Evolutionary conservation across 306 rosid genomes (phyloP), one percentile per base, ranked within the genome.

Genomic region (Rosa persica): DNA sequence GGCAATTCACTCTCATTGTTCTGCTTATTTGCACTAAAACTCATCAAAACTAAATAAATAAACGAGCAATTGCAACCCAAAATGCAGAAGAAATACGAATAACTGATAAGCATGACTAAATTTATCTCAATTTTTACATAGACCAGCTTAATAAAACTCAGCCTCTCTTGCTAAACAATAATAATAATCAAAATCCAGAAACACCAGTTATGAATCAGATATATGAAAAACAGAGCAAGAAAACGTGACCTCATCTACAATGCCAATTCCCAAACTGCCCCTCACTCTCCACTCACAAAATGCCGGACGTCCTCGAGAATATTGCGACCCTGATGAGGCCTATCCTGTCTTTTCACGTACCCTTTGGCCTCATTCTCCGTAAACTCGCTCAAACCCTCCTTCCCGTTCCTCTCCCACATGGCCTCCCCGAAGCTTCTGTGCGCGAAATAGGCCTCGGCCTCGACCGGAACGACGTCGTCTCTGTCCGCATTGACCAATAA

Each of bases 381-480:
- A 23, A 78, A 90, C 69, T 81, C 89, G 4, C 0, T 6, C 62
- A 88, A 5, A 12, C 89, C 94, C 11, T 66, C 70, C 61, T 82
- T 69, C 0, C 86, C 88, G 12, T 51, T 86, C 78, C 25, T 76
- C 81, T 82, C 88, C 94, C 92, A 90, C 65, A 88, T 9, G 13
- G 42, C 75, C 71, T 80, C 89, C 10, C 86, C 94, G 25, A 81
- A 88, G 43, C 76, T 80, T 4, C 85, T 51, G 67, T 90, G 92
- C 3, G 85, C 90, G 61, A 76, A 88, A 70, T 90, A 90, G 12
- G 87, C 92, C 70, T 86, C 88, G 23, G 88, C 92, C 57, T 79
- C 84, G 25, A 76, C 84, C 55, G 27, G 47, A 60, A 74, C 80
- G 19, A 15, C 30, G 51, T 11, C 43, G 65, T 77, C 54, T 11